A percentile compares a stretch with the other conserved stretches of the same genome.
These are phyloP conservation scores for Mycena citricolor DNA, from an alignment of 1,284 basidiomycete species.

Conservation along the genomic window DNA sequence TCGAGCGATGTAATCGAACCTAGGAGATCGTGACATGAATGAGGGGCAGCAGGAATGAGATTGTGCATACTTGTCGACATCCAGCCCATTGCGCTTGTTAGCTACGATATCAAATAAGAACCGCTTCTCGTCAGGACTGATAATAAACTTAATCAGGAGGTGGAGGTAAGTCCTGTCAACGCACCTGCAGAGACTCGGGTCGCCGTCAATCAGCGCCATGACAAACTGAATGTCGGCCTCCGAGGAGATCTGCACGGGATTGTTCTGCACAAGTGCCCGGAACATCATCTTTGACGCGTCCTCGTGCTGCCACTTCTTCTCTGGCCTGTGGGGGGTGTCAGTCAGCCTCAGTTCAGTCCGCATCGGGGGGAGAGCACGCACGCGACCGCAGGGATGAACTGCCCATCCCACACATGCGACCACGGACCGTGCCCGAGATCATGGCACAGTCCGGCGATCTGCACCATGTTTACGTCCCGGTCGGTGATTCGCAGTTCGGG, in stretches of 20 bases:
- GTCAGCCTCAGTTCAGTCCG: slow-evolving; percentile 17
- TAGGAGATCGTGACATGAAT: slow-evolving; percentile 27
- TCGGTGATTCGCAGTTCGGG: slow-evolving; percentile 63
- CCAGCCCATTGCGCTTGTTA: slow-evolving; percentile 74
- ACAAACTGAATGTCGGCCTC: slow-evolving; percentile 54
- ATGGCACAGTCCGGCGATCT: slow-evolving; percentile 70
- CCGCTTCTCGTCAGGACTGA: slow-evolving; percentile 42
- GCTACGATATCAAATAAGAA: slow-evolving; percentile 74
- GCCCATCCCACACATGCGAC: slow-evolving; percentile 70
- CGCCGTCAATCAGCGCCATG: slow-evolving; percentile 69
- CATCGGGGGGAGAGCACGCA: slow-evolving; percentile 5
- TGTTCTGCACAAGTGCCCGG: slow-evolving; percentile 52
- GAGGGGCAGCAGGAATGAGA: background rate
- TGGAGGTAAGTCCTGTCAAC: slow-evolving; percentile 25
- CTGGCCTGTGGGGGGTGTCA: slow-evolving; percentile 34
- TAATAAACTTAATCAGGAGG: background rate
- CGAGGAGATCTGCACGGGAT: slow-evolving; percentile 17
- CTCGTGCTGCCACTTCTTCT: slow-evolving; percentile 62
- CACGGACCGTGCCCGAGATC: slow-evolving; percentile 76
- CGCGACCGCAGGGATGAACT: slow-evolving; percentile 52
- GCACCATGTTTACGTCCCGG: slow-evolving; percentile 65
- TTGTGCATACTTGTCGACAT: slow-evolving; percentile 69
- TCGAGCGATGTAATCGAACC: slow-evolving; percentile 77
- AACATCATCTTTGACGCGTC: slow-evolving; percentile 75
- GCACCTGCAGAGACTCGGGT: slow-evolving; percentile 45